phyloP scores from a whole-genome alignment of 2,329 filamentous ascomycete genomes.

The Ascochyta clinopodiicola region DNA sequence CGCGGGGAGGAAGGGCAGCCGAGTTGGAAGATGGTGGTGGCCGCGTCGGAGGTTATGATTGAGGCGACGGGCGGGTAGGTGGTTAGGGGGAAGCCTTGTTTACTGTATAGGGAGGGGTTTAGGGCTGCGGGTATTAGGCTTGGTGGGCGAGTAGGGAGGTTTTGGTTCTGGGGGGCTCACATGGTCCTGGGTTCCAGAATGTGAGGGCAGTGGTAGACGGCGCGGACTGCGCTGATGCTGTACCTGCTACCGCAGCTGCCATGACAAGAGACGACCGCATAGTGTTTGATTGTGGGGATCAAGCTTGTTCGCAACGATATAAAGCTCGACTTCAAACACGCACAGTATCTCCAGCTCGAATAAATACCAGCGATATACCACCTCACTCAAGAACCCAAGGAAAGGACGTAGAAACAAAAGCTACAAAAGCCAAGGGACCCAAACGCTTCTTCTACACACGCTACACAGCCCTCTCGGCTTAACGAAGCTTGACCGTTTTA shows the following conservation, averaged over 20 bases:
- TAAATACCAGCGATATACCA: too few relatives aligned
- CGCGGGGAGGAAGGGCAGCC: not conserved
- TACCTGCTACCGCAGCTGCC: not conserved
- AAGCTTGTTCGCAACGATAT: too few relatives aligned
- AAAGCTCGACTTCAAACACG: too few relatives aligned
- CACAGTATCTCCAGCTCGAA: too few relatives aligned
- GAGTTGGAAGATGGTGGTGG: conserved; percentile 10
- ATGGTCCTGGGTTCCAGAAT: conserved; percentile 1
- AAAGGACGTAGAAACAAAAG: too few relatives aligned
- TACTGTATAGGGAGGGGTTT: not conserved
- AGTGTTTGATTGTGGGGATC: not conserved
- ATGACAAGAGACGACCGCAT: not conserved
- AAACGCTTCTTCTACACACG: not conserved
- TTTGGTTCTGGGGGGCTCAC: not conserved
- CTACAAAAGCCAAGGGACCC: not conserved
- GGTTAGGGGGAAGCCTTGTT: not conserved
- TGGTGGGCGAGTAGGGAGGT: too few relatives aligned
- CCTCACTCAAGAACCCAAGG: too few relatives aligned
- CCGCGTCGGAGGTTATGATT: conserved; percentile 6
- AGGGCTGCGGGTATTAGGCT: not conserved
- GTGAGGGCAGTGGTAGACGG: conserved; percentile 4
- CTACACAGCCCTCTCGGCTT: not conserved
- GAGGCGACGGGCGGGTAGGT: conserved; percentile 9
- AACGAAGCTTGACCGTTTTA: not conserved
- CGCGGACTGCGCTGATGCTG: conserved; percentile 2